These are phyloP conservation scores for Calonectria honghensis DNA, from an alignment of 2,329 filamentous ascomycete genomes.

Conservation along the genomic window DNA sequence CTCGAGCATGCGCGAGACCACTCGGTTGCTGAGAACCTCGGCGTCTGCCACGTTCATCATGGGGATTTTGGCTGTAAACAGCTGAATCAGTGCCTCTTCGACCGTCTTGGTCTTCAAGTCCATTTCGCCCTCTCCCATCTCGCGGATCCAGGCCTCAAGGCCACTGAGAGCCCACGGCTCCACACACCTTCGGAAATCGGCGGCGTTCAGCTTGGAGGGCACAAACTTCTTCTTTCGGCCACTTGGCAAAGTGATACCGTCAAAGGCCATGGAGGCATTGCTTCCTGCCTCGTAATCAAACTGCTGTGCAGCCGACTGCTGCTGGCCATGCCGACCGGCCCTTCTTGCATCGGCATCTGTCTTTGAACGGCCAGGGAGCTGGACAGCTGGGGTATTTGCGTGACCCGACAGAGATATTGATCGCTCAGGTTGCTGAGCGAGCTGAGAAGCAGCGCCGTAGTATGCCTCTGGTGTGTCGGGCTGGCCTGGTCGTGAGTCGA, in stretches of 20 bases:
- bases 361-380: conserved; percentile 91
- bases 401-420: conserved; percentile 90
- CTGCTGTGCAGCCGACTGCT: conserved; percentile 69
- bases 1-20: conserved; percentile 87
- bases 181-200: conserved; percentile 88
- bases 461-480: conserved; percentile 71
- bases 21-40: conserved; percentile 86
- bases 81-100: conserved; percentile 88
- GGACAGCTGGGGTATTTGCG: conserved; percentile 85
- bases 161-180: conserved; percentile 96
- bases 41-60: conserved; percentile 99
- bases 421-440: conserved; percentile 74
- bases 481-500: conserved; percentile 63
- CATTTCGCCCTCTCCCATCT: conserved; percentile 92
- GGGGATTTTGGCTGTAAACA: conserved; percentile 96
- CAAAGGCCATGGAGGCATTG: conserved; percentile 78
- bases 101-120: conserved; percentile 91
- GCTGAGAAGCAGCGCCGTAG: conserved; percentile 61
- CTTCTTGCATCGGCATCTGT: conserved; percentile 87
- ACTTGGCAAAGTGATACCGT: conserved; percentile 88
- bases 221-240: conserved; percentile 89
- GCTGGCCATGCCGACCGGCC: conserved; percentile 71
- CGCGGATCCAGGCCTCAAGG: conserved; percentile 90
- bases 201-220: conserved; percentile 85
- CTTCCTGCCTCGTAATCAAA: conserved; percentile 75